Base-by-base conservation (phyloP, 176 grass and related monocot genomes). In the Dendrocalamus sinicus region DNA sequence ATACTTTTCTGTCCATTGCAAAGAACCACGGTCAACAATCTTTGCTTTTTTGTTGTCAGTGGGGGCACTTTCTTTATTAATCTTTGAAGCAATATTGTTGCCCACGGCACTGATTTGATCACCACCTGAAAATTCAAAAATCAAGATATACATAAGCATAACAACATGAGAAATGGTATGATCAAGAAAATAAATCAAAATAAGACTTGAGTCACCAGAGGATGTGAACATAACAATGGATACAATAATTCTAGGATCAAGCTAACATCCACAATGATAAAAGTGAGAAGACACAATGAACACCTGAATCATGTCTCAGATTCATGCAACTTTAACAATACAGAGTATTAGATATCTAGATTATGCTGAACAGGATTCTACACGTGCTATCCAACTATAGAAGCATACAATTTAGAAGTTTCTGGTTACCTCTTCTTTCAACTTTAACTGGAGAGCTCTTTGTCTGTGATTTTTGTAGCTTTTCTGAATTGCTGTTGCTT, bases 1-100 rank as follows among this genome's bases (percentile, higher is more conserved):
- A 87, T 99, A 99, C 84, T 99, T 99, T 79, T 94, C 94, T 67
- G 94, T 94, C 97, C 94, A 99, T 89, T 91, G 91, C 90, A 92
- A 72, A 48, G 92, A 94, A 90, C 92, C 91, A 78, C 58, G 71
- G 61, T 88, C 90, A 74, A 86, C 65, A 23, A 67, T 79, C 50
- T 93, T 93, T 62, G 14, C 23, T 51, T 91, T 99, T 55, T 83
- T 87, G 63, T 90, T 96, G 55, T 75, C 62, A 87, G 76, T 58
- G 30, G 88, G 90, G 61, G 58, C 85, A 65, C 63, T 85, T 88
- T 88, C 47, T 83, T 88, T 81, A 70, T 76, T 81, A 83, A 52
- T 80, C 77, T 82, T 94, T 92, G 84, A 75, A 67, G 82, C 41
- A 82, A 84, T 89, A 74, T 81, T 96, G 89, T 76, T 94, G 73